These are phyloP conservation scores for Colletotrichum lindemuthianum DNA, from an alignment of 2,329 filamentous ascomycete genomes.

Conservation along the genomic window DNA sequence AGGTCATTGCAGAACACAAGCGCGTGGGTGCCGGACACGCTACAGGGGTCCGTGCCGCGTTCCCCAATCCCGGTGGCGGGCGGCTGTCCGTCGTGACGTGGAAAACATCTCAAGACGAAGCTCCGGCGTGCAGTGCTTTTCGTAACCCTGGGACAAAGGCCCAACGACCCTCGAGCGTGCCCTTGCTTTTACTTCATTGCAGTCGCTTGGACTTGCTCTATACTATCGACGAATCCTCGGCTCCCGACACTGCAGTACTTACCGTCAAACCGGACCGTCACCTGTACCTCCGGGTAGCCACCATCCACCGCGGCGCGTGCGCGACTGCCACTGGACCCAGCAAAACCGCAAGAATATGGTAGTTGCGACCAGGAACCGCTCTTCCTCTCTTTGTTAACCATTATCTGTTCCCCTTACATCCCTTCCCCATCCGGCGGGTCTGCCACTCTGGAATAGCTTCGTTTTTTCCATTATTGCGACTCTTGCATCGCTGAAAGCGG, in stretches of 20 bases:
- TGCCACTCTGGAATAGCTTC: slow-evolving; percentile 34
- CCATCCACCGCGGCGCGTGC: slow-evolving; percentile 28
- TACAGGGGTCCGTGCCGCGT: slow-evolving; percentile 25
- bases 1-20: slow-evolving; percentile 4
- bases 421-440: slow-evolving; percentile 34
- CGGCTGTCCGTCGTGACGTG: slow-evolving; percentile 28
- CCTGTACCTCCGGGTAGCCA: not conserved
- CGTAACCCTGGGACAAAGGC: slow-evolving; percentile 24
- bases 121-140: slow-evolving; percentile 13
- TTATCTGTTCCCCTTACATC: slow-evolving; percentile 14
- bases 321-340: slow-evolving; percentile 24
- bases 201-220: slow-evolving; percentile 11
- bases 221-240: slow-evolving; percentile 8
- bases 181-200: slow-evolving; percentile 13
- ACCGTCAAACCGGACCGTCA: not conserved
- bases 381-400: slow-evolving; percentile 34
- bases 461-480: slow-evolving; percentile 11
- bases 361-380: slow-evolving; percentile 32
- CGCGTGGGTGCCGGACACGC: slow-evolving; percentile 27
- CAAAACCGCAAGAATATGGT: slow-evolving; percentile 24
- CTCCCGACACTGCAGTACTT: slow-evolving; percentile 2
- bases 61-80: slow-evolving; percentile 17
- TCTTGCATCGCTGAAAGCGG: slow-evolving; percentile 14
- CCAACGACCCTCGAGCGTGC: slow-evolving; percentile 21
- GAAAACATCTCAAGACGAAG: slow-evolving; percentile 32